phyloP scores from a whole-genome alignment of 768 basidiomycete species.

The Boletus vermiculosoides region DNA sequence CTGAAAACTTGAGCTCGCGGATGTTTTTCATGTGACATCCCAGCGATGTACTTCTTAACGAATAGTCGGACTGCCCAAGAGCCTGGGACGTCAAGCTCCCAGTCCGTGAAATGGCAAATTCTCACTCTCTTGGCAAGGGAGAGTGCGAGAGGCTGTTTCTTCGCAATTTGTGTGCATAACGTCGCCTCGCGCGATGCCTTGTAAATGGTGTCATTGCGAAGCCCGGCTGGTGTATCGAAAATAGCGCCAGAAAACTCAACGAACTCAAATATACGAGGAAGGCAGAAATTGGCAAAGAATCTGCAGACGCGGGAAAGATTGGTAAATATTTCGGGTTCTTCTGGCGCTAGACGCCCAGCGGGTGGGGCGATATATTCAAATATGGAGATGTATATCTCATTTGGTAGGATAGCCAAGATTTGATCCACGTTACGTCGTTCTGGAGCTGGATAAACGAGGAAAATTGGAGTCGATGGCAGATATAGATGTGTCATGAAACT shows the following conservation, averaged over 20 bases:
- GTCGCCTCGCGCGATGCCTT: background rate
- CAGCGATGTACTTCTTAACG: background rate
- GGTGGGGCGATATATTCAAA: constrained; percentile 34
- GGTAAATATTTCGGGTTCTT: constrained; percentile 12
- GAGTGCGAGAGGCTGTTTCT: constrained; percentile 17
- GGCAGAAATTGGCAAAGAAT: constrained; percentile 39
- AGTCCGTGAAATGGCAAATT: constrained; percentile 13
- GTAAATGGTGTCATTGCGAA: background rate
- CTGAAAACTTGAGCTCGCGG: constrained; percentile 8
- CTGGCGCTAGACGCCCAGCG: background rate
- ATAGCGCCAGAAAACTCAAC: constrained; percentile 27
- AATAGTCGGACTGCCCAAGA: too few species aligned
- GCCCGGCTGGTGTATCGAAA: background rate
- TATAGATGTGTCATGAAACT: background rate
- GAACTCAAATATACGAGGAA: constrained; percentile 40
- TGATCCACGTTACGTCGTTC: constrained; percentile 13
- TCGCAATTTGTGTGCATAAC: background rate
- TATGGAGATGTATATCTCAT: constrained; percentile 46
- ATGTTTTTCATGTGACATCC: constrained; percentile 21
- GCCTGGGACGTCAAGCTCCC: background rate
- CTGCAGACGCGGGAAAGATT: constrained; percentile 42
- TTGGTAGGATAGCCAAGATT: constrained; percentile 36
- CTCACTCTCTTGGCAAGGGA: constrained; percentile 33
- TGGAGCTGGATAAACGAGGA: constrained; percentile 24
- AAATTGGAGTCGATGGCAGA: background rate